Evolutionary conservation across 1,139 yeast genomes (phyloP), one percentile per base, ranked within the genome.

Genomic region (Zygosaccharomyces sapae): DNA sequence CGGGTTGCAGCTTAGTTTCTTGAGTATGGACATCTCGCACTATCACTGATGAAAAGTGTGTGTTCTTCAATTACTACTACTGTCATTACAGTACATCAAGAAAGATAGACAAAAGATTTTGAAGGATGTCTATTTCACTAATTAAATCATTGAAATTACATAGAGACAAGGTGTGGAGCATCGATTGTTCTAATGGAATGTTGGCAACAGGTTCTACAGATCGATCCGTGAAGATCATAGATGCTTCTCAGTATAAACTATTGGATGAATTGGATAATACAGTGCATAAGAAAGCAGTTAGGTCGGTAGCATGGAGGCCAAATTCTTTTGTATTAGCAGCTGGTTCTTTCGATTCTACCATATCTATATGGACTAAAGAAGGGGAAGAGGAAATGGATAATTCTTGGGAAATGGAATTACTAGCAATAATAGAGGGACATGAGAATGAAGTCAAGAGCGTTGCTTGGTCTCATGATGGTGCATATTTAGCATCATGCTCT

Each of bases 391-490:
- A 63, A 31, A 47, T 44, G 9, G 39, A 31, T 12, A 41, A 47
- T 13, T 46, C 51, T 9, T 79, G 75, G 47, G 92, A 83, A 48
- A 90, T 97, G 96, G 87, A 86, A 52, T 74, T 90, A 54, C 73
- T 92, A 73, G 98, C 98, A 0, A 81, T 92, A 33, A 84, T 92
- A 33, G 99, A 94, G 67, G 99, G 99, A 8, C 99, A 94, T 66
- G 98, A 92, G 59, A 90, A 89, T 66, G 99, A 92, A 63, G 86
- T 92, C 54, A 92, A 92, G 65, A 71, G 89, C 19, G 94, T 92
- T 1, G 82, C 84, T 6, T 92, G 98, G 98, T 87, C 95, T 34
- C 69, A 72, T 39, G 79, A 80, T 49, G 97, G 97, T 0, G 72
- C 71, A 41, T 80, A 77, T 47, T 69, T 92, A 43, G 97, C 97